Evolutionary conservation across 2,329 filamentous ascomycete genomes (phyloP), one percentile per base, ranked within the genome.

Genomic region (Fonsecaea pugnacius): DNA sequence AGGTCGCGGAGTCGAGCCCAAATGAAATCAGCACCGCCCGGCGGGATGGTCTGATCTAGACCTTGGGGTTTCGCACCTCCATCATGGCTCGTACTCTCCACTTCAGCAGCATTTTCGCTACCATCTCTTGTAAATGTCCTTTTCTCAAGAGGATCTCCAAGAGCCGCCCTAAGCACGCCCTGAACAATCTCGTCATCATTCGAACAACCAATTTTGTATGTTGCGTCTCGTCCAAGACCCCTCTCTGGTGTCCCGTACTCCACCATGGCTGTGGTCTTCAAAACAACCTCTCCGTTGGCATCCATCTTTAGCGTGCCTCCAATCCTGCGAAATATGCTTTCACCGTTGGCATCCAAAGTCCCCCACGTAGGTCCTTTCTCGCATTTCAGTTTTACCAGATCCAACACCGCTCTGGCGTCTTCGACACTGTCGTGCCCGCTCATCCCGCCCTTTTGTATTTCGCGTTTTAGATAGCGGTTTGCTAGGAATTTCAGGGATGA

Each of bases 351-450:
- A 50, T 96, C 92, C 56, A 87, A 87, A 0, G 89, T 89, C 38
- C 92, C 95, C 91, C 93, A 99, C 27, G 82, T 78, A 69, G 90
- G 91, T 46, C 95, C 95, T 77, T 91, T 95, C 76, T 98, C 93
- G 75, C 94, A 97, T 76, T 99, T 99, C 74, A 94, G 89, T 77
- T 95, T 96, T 54, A 98, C 87, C 1, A 99, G 88, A 72, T 98
- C 93, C 14, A 99, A 87, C 69, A 92, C 96, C 2, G 95, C 92
- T 69, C 85, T 88, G 14, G 95, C 92, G 75, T 99, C 95, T 77
- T 99, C 95, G 67, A 96, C 85, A 64, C 91, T 95, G 81, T 98
- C 89, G 75, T 99, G 95, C 16, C 95, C 95, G 16, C 83, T 82
- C 16, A 82, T 81, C 57, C 89, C 90, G 50, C 87, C 88, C 72